Base-by-base conservation (phyloP, 2,329 filamentous ascomycete species). In the Colletotrichum godetiae region DNA sequence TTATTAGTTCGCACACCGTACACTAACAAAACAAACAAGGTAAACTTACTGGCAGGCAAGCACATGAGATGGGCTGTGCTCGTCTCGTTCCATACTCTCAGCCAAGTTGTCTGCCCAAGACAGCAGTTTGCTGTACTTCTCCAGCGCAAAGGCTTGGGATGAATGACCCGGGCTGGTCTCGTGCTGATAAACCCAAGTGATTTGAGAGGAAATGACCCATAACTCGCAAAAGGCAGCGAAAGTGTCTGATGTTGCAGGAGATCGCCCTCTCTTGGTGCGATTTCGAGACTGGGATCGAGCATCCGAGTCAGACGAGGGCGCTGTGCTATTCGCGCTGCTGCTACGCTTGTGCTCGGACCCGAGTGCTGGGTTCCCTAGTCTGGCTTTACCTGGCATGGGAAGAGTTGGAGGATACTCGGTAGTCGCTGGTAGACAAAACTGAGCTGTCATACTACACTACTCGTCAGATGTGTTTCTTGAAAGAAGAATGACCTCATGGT, bases 81-180 rank as follows among this genome's bases (percentile, higher is more conserved):
- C 75, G 6, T 61, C 74, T 12, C 78, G 79, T 22, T 76, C 65
- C 46, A 85, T 68, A 0, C 70, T 62, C 6, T 71, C 52, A 0
- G 82, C 79, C n/a, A 85, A 70, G 3, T 74, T 78, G 22, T 82
- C 81, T 8, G 77, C 79, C 82, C 83, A 85, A 1, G 79, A 78
- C 27, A 85, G 76, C 0, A 85, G 75, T 68, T 84, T 80, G 6
- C 81, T 80, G 67, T 81, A 85, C n/a, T 82, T 83, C 35, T 78
- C 78, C 65, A 84, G 80, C 2, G 80, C 79, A 53, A 83, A 80
- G 11, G 69, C 74, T 2, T 79, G 72, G 1, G 52, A 63, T n/a
- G 19, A 60, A 10, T 57, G 56, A 1, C 75, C 75, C 1, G 74
- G 75, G 11, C 68, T 74, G 19, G 67, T 73, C 10, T 75, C 70